phyloP scores from a whole-genome alignment of 176 grass and related monocot species.

The Hsuehochloa calcarea region DNA sequence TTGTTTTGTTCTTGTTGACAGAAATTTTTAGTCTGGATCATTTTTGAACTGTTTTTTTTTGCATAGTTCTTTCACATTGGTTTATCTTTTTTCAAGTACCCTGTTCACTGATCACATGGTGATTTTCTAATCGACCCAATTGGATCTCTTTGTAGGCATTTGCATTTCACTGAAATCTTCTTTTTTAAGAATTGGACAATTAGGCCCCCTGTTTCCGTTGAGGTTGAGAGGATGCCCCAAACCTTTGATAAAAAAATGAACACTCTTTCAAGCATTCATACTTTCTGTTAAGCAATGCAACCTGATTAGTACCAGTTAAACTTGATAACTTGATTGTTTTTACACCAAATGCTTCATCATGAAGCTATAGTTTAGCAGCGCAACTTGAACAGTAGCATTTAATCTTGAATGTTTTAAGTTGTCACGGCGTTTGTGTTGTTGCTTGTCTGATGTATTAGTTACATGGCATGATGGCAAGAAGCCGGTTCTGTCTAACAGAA shows the following conservation, averaged over 20 bases:
- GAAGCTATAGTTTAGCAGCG: background rate
- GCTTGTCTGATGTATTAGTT: background rate
- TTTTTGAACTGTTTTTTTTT: background rate
- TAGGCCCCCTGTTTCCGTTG: background rate
- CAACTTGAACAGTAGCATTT: background rate
- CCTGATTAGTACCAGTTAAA: background rate
- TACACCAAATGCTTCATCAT: background rate
- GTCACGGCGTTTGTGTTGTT: background rate
- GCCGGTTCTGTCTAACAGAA: background rate
- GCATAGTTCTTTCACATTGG: background rate
- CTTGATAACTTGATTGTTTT: background rate
- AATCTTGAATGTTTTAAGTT: background rate
- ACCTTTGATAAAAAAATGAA: background rate
- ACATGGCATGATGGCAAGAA: background rate
- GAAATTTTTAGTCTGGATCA: background rate
- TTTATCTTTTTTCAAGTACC: slow-evolving; percentile 9
- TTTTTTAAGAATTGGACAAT: background rate
- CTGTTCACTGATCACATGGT: background rate
- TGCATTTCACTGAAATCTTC: background rate
- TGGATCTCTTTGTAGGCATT: background rate
- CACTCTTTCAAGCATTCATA: background rate
- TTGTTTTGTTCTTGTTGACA: background rate
- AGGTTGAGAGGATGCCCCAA: background rate
- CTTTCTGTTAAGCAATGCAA: background rate
- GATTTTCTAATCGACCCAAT: background rate